Percentiles rank a stretch among this genome's conserved stretches.
Evolutionary conservation across 2,329 filamentous ascomycete species (phyloP).

Genomic region (Coniochaeta ligniaria): DNA sequence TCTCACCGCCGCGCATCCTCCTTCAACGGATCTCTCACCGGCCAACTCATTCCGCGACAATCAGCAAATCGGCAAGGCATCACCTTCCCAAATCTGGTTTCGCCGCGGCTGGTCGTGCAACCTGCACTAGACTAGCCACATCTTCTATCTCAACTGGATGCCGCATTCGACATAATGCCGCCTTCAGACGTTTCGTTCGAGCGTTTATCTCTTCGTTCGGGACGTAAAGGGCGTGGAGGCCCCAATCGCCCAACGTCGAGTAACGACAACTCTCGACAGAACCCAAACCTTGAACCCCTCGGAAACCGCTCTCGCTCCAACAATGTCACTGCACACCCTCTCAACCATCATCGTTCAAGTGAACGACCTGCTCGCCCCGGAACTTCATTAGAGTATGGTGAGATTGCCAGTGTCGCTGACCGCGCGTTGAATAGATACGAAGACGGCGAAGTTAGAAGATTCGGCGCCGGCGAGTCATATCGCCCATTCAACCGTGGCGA

Average conservation of each 20-base stretch:
- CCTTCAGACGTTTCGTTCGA: neutral
- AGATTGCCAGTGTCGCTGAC: neutral
- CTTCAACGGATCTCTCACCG: neutral
- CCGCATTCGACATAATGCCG: neutral
- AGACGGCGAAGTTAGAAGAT: constrained; percentile 54
- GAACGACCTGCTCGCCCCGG: neutral
- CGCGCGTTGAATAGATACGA: constrained; percentile 38
- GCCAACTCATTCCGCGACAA: neutral
- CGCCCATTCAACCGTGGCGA: constrained; percentile 47
- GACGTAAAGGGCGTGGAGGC: neutral
- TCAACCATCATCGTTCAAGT: neutral
- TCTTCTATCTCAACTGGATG: neutral
- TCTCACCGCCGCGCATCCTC: neutral
- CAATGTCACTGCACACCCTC: neutral
- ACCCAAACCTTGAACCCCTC: neutral
- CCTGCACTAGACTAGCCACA: neutral
- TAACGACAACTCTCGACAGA: neutral
- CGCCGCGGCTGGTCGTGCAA: neutral
- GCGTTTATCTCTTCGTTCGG: neutral
- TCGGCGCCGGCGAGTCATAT: constrained; percentile 56
- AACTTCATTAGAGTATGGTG: neutral
- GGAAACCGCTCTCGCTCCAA: neutral
- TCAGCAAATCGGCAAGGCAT: neutral
- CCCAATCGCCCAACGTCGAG: neutral
- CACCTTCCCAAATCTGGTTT: neutral